phyloP scores from a whole-genome alignment of 192 early-diverging fungal genomes.

The Phycomyces blakesleeanus region DNA sequence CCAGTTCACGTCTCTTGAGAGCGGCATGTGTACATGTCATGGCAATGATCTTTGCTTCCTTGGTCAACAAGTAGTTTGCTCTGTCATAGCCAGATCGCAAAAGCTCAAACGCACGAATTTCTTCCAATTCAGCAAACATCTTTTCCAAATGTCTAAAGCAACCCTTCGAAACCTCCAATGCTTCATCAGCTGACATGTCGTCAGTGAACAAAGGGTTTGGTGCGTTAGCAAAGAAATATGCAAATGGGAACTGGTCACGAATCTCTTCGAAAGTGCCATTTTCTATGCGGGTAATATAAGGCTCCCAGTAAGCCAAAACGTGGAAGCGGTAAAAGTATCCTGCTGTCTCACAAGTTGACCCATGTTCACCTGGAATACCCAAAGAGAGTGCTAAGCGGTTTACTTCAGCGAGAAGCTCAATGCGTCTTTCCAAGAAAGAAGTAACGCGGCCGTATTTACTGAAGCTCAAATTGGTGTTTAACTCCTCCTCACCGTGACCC shows the following conservation, averaged over 20 bases:
- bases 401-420: slow-evolving; percentile 70
- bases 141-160: slow-evolving; percentile 77
- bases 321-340: slow-evolving; percentile 84
- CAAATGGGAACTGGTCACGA: slow-evolving; percentile 75
- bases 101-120: slow-evolving; percentile 93
- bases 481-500: slow-evolving; percentile 91
- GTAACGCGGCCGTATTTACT: slow-evolving; percentile 93
- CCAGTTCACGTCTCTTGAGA: slow-evolving; percentile 78
- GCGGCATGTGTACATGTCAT: slow-evolving; percentile 98
- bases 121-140: slow-evolving; percentile 86
- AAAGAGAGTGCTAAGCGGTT: slow-evolving; percentile 73
- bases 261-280: slow-evolving; percentile 37
- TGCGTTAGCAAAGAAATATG: slow-evolving; percentile 66
- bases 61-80: slow-evolving; percentile 88
- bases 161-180: slow-evolving; percentile 63
- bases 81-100: slow-evolving; percentile 74
- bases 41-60: slow-evolving; percentile 94
- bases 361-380: slow-evolving; percentile 79
- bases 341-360: slow-evolving; percentile 89
- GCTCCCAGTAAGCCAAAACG: slow-evolving; percentile 71
- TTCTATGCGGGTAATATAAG: slow-evolving; percentile 43
- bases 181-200: slow-evolving; percentile 42
- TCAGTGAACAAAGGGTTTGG: slow-evolving; percentile 68
- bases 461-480: slow-evolving; percentile 78
- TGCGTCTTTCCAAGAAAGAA: slow-evolving; percentile 81